These are phyloP conservation scores for Neofusicoccum parvum DNA, from an alignment of 2,329 filamentous ascomycete genomes.

Conservation along the genomic window DNA sequence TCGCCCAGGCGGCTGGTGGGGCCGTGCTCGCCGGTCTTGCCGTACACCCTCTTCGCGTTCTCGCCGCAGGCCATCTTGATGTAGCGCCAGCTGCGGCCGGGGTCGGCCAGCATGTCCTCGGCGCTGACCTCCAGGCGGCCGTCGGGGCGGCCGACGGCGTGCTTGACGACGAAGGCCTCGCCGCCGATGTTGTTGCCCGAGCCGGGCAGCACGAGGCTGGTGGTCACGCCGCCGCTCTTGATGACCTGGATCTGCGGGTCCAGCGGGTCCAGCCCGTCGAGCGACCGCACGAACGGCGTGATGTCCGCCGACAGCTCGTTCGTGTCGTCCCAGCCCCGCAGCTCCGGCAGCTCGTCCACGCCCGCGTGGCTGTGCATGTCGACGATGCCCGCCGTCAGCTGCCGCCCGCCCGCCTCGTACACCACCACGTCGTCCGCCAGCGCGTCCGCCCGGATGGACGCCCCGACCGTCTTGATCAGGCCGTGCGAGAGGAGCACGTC, in stretches of 20 bases:
- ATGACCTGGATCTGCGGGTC: conserved; percentile 69
- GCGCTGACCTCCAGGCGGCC: conserved; percentile 66
- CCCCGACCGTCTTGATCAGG: conserved; percentile 59
- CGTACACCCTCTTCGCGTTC: conserved; percentile 67
- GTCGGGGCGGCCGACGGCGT: conserved; percentile 62
- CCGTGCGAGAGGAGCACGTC: conserved; percentile 65
- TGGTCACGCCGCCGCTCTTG: conserved; percentile 73
- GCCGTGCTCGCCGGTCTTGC: conserved; percentile 54
- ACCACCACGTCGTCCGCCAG: conserved; percentile 54
- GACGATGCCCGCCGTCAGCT: conserved; percentile 67
- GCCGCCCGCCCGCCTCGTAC: conserved; percentile 62
- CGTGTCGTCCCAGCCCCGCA: conserved; percentile 58
- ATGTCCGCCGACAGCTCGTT: conserved; percentile 68
- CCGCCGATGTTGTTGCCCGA: conserved; percentile 75
- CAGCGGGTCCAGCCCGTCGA: conserved; percentile 65
- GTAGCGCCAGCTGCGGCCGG: conserved; percentile 66
- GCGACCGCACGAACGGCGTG: conserved; percentile 68
- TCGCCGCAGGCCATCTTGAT: conserved; percentile 79
- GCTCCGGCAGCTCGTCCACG: conserved; percentile 58
- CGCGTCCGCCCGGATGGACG: conserved; percentile 45
- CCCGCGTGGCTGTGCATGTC: conserved; percentile 73
- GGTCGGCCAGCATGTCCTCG: conserved; percentile 66
- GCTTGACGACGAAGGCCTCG: conserved; percentile 70
- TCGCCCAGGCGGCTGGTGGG: conserved; percentile 67
- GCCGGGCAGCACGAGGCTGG: conserved; percentile 66